Evolutionary conservation across 257 asterid species (phyloP).

Genomic region (Knoxia roxburghii): DNA sequence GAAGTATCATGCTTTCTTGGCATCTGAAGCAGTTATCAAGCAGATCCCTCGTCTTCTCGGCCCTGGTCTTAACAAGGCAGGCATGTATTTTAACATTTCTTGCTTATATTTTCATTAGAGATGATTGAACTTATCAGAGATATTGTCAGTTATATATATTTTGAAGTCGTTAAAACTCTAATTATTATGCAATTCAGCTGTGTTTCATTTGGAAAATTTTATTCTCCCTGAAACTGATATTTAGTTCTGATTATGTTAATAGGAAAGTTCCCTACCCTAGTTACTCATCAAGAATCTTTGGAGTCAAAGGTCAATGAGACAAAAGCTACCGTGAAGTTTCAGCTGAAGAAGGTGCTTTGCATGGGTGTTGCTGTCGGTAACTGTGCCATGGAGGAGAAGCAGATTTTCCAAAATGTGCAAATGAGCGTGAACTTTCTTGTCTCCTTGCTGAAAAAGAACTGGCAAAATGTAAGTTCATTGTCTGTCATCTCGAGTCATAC

Average conservation of each 20-base stretch:
- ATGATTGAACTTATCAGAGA: not conserved
- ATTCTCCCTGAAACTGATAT: not conserved
- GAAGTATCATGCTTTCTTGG: conserved; percentile 36
- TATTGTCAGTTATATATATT: too few species aligned
- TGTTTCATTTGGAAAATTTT: too few species aligned
- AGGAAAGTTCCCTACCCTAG: conserved; percentile 37
- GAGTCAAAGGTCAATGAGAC: conserved; percentile 33
- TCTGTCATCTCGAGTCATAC: not conserved
- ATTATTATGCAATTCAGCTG: too few species aligned
- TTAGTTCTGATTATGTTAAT: not conserved
- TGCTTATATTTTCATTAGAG: not conserved
- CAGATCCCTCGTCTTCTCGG: conserved; percentile 39
- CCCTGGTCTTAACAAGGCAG: conserved; percentile 40
- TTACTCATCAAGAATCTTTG: conserved; percentile 29
- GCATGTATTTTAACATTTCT: conserved; percentile 13
- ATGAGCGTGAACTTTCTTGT: conserved; percentile 36
- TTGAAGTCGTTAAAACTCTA: too few species aligned
- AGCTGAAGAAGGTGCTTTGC: conserved; percentile 35
- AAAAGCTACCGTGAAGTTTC: conserved; percentile 33
- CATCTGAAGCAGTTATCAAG: conserved; percentile 37
- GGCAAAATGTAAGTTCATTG: conserved; percentile 30
- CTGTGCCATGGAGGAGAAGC: conserved; percentile 36
- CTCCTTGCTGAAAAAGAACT: conserved; percentile 26
- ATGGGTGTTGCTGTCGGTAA: conserved; percentile 41
- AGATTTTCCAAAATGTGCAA: conserved; percentile 34